Evolutionary conservation across 2,329 filamentous ascomycete species (phyloP).

Genomic region (Colletotrichum somersetense): DNA sequence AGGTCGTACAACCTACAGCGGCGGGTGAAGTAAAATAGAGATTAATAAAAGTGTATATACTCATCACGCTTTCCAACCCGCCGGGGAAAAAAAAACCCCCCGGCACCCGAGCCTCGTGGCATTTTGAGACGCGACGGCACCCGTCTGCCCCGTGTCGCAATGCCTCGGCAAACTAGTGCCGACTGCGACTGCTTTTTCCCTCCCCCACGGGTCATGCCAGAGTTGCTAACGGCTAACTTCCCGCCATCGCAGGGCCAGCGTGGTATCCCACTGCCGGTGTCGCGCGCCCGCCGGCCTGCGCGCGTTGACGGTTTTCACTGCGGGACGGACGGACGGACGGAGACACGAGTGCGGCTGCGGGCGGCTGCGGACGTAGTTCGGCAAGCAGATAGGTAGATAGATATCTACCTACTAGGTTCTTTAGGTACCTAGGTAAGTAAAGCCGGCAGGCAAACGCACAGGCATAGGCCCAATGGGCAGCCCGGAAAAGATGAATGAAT

Average conservation of each 20-base stretch:
- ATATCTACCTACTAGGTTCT: too few species aligned
- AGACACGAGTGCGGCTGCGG: not conserved
- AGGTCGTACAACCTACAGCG: not conserved
- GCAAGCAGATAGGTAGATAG: not conserved
- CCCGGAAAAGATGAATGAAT: not conserved
- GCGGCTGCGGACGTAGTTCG: conserved; percentile 1
- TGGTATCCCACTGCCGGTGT: too few species aligned
- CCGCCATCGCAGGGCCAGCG: too few species aligned
- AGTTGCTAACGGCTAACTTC: not conserved
- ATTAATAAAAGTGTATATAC: too few species aligned
- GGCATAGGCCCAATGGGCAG: not conserved
- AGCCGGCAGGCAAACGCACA: too few species aligned
- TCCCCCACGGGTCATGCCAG: not conserved
- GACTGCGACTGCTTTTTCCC: not conserved
- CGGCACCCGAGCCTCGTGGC: not conserved
- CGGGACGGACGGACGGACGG: too few species aligned
- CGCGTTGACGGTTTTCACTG: not conserved
- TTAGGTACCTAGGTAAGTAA: not conserved
- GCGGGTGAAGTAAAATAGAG: not conserved
- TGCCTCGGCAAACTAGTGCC: not conserved
- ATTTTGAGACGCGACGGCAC: too few species aligned
- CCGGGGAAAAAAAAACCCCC: not conserved
- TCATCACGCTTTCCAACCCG: not conserved
- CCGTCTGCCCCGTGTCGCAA: not conserved
- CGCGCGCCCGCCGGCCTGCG: not conserved